A percentile compares a stretch with the other conserved stretches of the same genome.
These are phyloP conservation scores for Kitagawia praeruptora DNA, from an alignment of 129 eudicot genomes.

Conservation along the genomic window DNA sequence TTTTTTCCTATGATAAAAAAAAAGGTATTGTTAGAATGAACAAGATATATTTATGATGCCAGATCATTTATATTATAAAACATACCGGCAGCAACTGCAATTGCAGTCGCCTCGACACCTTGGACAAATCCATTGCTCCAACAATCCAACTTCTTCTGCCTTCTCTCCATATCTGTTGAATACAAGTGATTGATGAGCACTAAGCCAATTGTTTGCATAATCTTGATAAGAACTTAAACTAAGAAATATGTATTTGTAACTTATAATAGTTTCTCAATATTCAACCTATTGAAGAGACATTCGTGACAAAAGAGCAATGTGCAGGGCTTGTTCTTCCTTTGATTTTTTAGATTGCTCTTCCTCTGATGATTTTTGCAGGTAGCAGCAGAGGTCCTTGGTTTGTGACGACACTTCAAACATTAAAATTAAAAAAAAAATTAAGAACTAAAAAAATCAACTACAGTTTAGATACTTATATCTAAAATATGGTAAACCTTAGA, in stretches of 20 bases:
- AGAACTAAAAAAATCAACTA: not conserved
- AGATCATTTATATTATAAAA: not conserved
- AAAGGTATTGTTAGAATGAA: not conserved
- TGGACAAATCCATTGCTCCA: conserved; percentile 74
- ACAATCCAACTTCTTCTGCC: conserved; percentile 51
- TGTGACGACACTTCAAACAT: conserved; percentile 76
- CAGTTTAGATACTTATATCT: no score
- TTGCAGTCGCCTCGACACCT: conserved; percentile 78
- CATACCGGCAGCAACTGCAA: conserved; percentile 84
- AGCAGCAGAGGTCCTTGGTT: conserved; percentile 45
- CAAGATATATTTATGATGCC: not conserved
- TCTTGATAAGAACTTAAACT: not conserved
- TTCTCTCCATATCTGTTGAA: conserved; percentile 74
- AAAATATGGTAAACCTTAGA: no score
- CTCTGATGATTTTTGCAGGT: conserved; percentile 45
- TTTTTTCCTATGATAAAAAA: conserved; percentile 45
- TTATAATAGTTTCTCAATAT: not conserved
- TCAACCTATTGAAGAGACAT: conserved; percentile 82
- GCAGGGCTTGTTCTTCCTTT: conserved; percentile 51
- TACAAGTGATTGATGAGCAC: not conserved
- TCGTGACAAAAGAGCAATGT: conserved; percentile 50
- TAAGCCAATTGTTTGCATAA: not conserved
- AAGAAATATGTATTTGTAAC: not conserved
- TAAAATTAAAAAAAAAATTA: not conserved
- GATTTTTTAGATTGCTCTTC: conserved; percentile 53